A percentile compares a stretch with the other conserved stretches of the same genome.
Conservation (phyloP, 2,329 filamentous ascomycete species). For the Clonostachys rhizophaga region DNA sequence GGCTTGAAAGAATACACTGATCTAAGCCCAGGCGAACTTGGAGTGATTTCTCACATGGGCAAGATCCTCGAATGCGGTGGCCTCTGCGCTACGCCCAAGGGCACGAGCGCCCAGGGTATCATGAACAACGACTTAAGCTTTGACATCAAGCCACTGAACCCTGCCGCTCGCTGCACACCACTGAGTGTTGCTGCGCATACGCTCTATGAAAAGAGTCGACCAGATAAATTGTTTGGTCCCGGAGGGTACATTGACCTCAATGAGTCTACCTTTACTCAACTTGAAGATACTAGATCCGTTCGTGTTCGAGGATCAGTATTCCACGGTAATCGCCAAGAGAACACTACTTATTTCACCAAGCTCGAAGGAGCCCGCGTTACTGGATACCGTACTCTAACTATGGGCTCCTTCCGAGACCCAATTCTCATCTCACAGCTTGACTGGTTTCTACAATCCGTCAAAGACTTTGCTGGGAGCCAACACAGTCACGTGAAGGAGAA, state of each 20-base stretch:
- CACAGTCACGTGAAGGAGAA: slow-evolving; percentile 2
- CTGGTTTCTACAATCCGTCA: slow-evolving; percentile 15
- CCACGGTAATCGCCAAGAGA: slow-evolving; percentile 7
- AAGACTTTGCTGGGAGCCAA: slow-evolving; percentile 1
- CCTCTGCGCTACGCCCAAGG: slow-evolving; percentile 40
- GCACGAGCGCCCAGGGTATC: slow-evolving; percentile 30
- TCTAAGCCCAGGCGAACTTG: no score
- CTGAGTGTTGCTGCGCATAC: slow-evolving; percentile 46
- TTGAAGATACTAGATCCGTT: slow-evolving; percentile 1
- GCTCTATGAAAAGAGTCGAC: slow-evolving; percentile 48
- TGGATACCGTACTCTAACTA: slow-evolving; percentile 35
- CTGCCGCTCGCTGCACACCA: slow-evolving; percentile 34
- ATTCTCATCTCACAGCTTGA: slow-evolving; percentile 30
- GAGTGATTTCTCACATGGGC: slow-evolving; percentile 33
- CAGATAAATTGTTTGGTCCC: slow-evolving; percentile 43
- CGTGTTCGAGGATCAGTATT: slow-evolving; percentile 13
- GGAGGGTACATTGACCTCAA: slow-evolving; percentile 40
- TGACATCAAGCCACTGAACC: slow-evolving; percentile 35
- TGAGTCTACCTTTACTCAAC: slow-evolving; percentile 18
- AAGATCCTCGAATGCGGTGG: slow-evolving; percentile 51
- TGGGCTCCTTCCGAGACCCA: slow-evolving; percentile 20
- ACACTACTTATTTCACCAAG: slow-evolving; percentile 33
- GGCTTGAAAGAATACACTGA: no score
- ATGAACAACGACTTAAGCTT: slow-evolving; percentile 34
- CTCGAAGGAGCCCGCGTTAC: slow-evolving; percentile 34